Evolutionary conservation across 495 filamentous ascomycete species (phyloP), one percentile per base, ranked within the genome.

Genomic region (Neurospora sublineolata): DNA sequence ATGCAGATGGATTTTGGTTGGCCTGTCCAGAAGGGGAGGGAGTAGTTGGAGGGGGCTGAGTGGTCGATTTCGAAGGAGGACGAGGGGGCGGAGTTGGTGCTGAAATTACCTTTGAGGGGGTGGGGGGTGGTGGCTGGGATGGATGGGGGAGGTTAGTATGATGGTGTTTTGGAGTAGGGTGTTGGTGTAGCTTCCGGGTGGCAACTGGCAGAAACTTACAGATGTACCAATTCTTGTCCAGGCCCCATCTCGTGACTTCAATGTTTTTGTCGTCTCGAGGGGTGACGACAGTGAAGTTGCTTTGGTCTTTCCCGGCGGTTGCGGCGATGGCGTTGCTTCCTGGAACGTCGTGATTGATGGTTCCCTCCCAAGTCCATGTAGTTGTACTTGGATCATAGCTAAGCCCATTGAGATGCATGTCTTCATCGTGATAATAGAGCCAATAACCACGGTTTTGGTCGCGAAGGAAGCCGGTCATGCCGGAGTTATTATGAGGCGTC

Each of bases 401-500:
- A 1, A 82, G 73, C 52, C 78, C 73, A 44, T 76, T 77, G 70
- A 81, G 70, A 42, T 73, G 64, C 67, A 71, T 73, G 68, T 79
- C 41, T 14, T 68, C 68, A 64, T 81, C 78, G 71, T 83, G 79
- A 41, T 75, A 83, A 70, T 78, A 83, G 9, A 82, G 64, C 2
- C 80, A 77, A 30, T 82, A 82, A 44, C 81, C 81, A 0, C 67
- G 72, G 2, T 71, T 67, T 9, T 42, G 36, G 38, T 80, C 79
- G 16, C 82, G 78, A 9, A 79, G 70, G 14, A 81, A 46, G 2
- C 72, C 73, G 1, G 77, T 71, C 42, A 83, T 69, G 0, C 79
- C 78, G 1, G 79, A 79, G 46, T 76, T 78, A 46, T 46, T 18
- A 44, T 78, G 71, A 18, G 80, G 64, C 8, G 69, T 23, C 27